Percentiles rank a stretch among this genome's conserved stretches.
These are phyloP conservation scores for Osmanthus fragrans DNA, from an alignment of 257 asterid species.

Conservation along the genomic window DNA sequence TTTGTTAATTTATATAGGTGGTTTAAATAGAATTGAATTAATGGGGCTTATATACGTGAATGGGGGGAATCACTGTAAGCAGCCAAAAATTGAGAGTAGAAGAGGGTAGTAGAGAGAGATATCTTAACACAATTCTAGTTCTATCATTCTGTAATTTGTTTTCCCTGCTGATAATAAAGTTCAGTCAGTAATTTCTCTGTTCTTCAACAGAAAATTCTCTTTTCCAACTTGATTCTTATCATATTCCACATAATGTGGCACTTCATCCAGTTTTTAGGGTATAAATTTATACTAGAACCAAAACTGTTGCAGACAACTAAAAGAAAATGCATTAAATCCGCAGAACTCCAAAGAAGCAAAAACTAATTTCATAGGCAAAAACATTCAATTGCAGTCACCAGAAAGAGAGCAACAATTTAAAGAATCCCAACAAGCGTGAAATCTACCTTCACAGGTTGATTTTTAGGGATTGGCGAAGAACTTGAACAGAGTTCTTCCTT, in stretches of 20 bases:
- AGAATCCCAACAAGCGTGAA: neutral
- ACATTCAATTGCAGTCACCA: conserved; percentile 1
- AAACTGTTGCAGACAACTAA: neutral
- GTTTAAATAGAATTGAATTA: too few species aligned
- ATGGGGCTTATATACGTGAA: too few species aligned
- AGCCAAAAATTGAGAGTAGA: too few species aligned
- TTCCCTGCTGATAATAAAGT: too few species aligned
- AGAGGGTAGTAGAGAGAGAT: too few species aligned
- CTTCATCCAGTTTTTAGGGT: neutral
- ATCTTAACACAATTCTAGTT: too few species aligned
- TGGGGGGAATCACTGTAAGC: too few species aligned
- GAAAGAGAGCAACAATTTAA: conserved; percentile 5
- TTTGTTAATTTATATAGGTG: too few species aligned
- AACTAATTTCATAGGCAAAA: neutral
- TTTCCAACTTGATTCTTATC: too few species aligned
- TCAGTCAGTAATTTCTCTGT: too few species aligned
- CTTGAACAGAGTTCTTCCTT: conserved; percentile 76
- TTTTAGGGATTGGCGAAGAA: conserved; percentile 74
- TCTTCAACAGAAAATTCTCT: too few species aligned
- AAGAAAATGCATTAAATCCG: conserved; percentile 5
- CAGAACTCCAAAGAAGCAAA: neutral
- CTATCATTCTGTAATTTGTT: too few species aligned
- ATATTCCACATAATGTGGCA: neutral
- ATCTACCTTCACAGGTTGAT: conserved; percentile 81
- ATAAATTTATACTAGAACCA: neutral